Evolutionary conservation across 352 stramenopile species (phyloP), one percentile per base, ranked within the genome.

Genomic region (Globisporangium solare): DNA sequence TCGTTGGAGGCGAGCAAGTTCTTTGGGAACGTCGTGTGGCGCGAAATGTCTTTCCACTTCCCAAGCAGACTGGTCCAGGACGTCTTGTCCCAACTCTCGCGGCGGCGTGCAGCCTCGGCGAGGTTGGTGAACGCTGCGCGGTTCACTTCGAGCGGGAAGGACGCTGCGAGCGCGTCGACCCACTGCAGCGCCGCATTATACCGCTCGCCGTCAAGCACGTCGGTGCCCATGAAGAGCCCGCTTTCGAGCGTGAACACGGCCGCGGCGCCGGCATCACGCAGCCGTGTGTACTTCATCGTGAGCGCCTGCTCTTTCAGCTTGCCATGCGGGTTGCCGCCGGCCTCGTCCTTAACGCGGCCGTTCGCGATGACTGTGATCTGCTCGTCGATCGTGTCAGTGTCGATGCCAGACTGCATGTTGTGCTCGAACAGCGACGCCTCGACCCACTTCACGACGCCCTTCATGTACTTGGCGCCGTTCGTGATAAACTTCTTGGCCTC

Each of bases 91-190:
- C 84, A 94, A 10, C 59, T 61, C 14, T 64, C 67, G 13, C 66
- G 68, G n/a, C 61, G 66, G 46, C 72, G 63, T 52, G 86, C 75
- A 0, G 60, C 59, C 8, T 70, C 59, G 0, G 64, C 60, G 3
- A 94, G 60, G 35, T 63, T 67, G 5, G 56, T 51, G n/a, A 94
- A 73, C 15, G 68, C 74, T 0, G 60, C 54, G 39, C 79, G 74
- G 49, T 94, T 94, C 43, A 67, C 64, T 54, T 87, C 64, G 31
- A 92, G 63, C 2, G 85, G 83, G 59, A 94, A 94, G 0, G 74
- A 65, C 1, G 63, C 71, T 0, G 68, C 67, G 18, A 93, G 65
- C 17, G 84, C 76, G 47, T 74, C 58, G 41, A 92, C 63, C 81
- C 80, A 94, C 58, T 70, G 68, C 31, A 89, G 43, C 18, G 82